Evolutionary conservation across 2,329 filamentous ascomycete genomes (phyloP), one percentile per base, ranked within the genome.

Genomic region (Fusarium nurragi): DNA sequence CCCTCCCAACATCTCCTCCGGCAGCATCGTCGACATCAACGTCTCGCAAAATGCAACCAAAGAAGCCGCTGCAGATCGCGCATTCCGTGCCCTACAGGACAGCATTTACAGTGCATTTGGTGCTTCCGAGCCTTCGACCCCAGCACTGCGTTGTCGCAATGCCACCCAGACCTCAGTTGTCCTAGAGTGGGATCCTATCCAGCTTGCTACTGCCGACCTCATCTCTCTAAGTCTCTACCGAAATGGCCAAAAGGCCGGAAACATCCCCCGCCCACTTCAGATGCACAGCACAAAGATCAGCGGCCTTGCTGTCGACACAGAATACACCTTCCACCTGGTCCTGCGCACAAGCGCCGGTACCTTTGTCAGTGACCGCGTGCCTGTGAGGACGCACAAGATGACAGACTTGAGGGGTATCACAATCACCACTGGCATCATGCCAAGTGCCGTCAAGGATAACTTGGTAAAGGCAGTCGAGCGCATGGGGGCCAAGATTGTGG

Each of bases 131-230:
- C 95, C 95, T 28, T 80, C 86, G 22, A 82, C 90, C 1, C 95
- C 95, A 9, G 79, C 91, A 47, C 88, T 99, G 32, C 92, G 93
- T 73, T 96, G 95, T 78, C 91, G 93, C 79, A 99, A 98, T 84
- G 94, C 94, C 53, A 99, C 95, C 1, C 95, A 99, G 79, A 99
- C 95, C n/a, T 96, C 92, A 25, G 90, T 98, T 41, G 95, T 99
- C 34, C 90, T 99, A 49, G 95, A 98, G 80, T 99, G 95, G 95
- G 95, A 98, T 67, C 93, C 94, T 30, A 91, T 99, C 74, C 87
- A 94, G 72, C 88, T 97, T 46, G 95, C 94, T 21, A 98, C 94
- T 6, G 93, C 95, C 65, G 93, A 95, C 75, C 85, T 98, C 62
- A 90, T 95, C 73, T 94, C 91, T 46, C 86, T 99, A 50, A 93